phyloP scores from a whole-genome alignment of 2,329 filamentous ascomycete genomes.

The Teratosphaeria zuluensis region DNA sequence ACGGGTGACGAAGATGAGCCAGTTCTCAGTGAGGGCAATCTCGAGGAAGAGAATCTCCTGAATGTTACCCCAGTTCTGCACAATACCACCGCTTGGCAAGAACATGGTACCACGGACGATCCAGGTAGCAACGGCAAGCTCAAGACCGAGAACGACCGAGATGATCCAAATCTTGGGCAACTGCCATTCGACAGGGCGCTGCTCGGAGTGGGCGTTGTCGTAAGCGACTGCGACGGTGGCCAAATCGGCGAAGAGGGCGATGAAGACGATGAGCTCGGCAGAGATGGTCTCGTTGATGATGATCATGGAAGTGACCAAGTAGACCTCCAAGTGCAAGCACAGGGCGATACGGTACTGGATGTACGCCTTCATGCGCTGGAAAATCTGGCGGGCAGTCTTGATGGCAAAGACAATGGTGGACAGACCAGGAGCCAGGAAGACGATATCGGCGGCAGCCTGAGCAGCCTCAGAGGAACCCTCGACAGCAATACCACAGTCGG shows the following conservation, averaged over 20 bases:
- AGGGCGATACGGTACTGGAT: constrained; percentile 69
- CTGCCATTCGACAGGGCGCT: constrained; percentile 69
- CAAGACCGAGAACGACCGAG: constrained; percentile 55
- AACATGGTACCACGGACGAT: constrained; percentile 62
- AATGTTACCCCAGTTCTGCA: constrained; percentile 64
- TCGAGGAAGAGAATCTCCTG: constrained; percentile 57
- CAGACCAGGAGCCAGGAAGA: constrained; percentile 64
- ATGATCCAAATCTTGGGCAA: constrained; percentile 75
- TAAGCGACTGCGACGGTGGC: constrained; percentile 71
- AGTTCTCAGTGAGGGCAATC: constrained; percentile 44
- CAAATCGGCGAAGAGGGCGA: constrained; percentile 69
- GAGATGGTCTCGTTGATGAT: constrained; percentile 69
- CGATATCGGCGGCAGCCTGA: constrained; percentile 63
- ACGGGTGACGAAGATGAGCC: constrained; percentile 46
- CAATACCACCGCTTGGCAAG: constrained; percentile 59
- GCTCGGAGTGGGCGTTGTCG: constrained; percentile 68
- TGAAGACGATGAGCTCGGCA: constrained; percentile 66
- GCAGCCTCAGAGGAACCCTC: constrained; percentile 63
- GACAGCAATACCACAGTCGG: constrained; percentile 65
- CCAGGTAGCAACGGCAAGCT: constrained; percentile 64
- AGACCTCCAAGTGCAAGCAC: constrained; percentile 65
- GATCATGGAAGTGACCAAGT: constrained; percentile 68
- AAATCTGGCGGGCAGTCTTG: constrained; percentile 65
- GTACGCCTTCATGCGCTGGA: constrained; percentile 70
- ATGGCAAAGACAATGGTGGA: constrained; percentile 63